Percentiles rank a stretch among this genome's conserved stretches.
Evolutionary conservation across 208 protist species (phyloP).

Genomic region (Endotrypanum monterogeii): DNA sequence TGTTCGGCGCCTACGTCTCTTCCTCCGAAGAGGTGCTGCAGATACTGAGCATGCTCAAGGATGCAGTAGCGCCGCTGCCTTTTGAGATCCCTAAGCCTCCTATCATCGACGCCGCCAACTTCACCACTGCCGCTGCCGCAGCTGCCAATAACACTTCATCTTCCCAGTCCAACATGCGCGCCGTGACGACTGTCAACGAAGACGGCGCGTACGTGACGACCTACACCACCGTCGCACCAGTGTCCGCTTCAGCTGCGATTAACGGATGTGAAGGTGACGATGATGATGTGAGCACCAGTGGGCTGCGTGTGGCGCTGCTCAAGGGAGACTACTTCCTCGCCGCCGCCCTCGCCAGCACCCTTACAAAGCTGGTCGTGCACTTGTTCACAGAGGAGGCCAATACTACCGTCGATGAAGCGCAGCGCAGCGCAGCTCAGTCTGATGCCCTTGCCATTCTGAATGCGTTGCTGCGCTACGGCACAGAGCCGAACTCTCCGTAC

Average conservation of each 20-base stretch:
- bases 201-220: conserved; percentile 95
- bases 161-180: conserved; percentile 37
- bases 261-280: conserved; percentile 1
- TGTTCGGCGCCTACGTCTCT: conserved; percentile 91
- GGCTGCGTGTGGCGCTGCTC: conserved; percentile 60
- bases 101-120: conserved; percentile 8
- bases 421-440: conserved; percentile 46
- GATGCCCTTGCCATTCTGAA: conserved; percentile 67
- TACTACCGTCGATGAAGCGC: conserved; percentile 26
- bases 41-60: conserved; percentile 44
- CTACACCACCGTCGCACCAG: conserved; percentile 48
- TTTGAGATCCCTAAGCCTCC: conserved; percentile 35
- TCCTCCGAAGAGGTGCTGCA: conserved; percentile 67
- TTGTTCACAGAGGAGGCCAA: conserved; percentile 32
- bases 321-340: conserved; percentile 96
- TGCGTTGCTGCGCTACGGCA: conserved; percentile 83
- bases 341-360: conserved; percentile 80
- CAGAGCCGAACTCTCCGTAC: conserved; percentile 26
- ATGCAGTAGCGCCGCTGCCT: conserved; percentile 57
- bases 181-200: conserved; percentile 80
- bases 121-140: conserved; percentile 16
- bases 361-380: conserved; percentile 95
- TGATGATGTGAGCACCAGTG: conserved; percentile 23
- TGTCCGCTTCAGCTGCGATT: conserved; percentile 8
- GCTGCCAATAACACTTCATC: background rate